Percentiles rank a stretch among this genome's conserved stretches.
phyloP scores from a whole-genome alignment of 345 rosid species.

The Aurinia saxatilis region DNA sequence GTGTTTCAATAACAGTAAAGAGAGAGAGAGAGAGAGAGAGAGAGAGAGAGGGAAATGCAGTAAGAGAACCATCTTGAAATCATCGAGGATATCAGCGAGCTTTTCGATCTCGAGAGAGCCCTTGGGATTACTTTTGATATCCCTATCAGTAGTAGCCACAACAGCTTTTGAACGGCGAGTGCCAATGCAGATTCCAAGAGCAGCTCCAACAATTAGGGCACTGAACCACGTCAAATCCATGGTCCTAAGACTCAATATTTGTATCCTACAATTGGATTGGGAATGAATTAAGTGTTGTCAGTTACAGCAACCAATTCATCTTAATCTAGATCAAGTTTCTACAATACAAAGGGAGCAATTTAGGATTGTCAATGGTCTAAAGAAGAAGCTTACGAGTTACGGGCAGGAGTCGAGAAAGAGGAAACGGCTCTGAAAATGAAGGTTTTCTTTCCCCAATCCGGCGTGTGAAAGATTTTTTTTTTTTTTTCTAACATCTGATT shows the following conservation, averaged over 20 bases:
- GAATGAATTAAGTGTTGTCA: background rate
- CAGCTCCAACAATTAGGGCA: slow-evolving; percentile 76
- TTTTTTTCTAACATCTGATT: no score
- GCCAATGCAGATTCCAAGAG: slow-evolving; percentile 80
- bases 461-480: background rate
- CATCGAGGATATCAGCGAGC: slow-evolving; percentile 75
- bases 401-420: background rate
- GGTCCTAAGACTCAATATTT: background rate
- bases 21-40: background rate
- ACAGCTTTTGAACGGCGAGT: slow-evolving; percentile 33
- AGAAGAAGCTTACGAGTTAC: slow-evolving; percentile 16
- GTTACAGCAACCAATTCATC: background rate
- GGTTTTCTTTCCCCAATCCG: background rate
- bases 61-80: slow-evolving; percentile 74
- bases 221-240: slow-evolving; percentile 84
- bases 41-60: background rate
- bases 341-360: background rate
- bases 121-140: slow-evolving; percentile 37
- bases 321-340: background rate
- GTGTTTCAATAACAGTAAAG: background rate
- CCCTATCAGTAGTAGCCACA: slow-evolving; percentile 15
- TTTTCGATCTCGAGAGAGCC: slow-evolving; percentile 69
- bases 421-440: slow-evolving; percentile 6
- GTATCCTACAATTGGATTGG: background rate
- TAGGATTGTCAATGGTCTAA: background rate